phyloP scores from a whole-genome alignment of 2,329 filamentous ascomycete genomes.

The Acephala macrosclerotiorum region DNA sequence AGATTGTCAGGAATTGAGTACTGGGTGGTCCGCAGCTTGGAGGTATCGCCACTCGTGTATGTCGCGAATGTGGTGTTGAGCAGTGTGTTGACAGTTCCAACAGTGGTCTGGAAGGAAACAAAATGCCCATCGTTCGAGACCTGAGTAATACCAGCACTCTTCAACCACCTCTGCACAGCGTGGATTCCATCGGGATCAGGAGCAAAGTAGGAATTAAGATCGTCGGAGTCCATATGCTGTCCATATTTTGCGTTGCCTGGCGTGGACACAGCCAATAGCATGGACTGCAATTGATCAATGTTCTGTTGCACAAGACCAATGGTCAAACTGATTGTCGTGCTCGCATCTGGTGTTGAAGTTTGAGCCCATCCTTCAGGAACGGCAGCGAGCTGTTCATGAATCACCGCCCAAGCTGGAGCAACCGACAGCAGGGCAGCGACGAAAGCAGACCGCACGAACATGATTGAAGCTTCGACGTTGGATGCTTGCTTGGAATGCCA shows the following conservation, averaged over 20 bases:
- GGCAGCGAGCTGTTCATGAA: constrained; percentile 25
- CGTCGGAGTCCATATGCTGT: constrained; percentile 56
- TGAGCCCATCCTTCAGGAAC: constrained; percentile 33
- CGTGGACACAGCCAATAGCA: constrained; percentile 53
- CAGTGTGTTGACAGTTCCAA: constrained; percentile 57
- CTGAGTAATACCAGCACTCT: constrained; percentile 55
- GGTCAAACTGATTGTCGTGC: constrained; percentile 23
- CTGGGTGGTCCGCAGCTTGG: constrained; percentile 36
- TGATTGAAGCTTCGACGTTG: background rate
- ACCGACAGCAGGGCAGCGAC: background rate
- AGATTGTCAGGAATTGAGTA: constrained; percentile 39
- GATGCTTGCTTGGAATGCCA: background rate
- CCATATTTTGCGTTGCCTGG: constrained; percentile 61
- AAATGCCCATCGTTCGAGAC: constrained; percentile 59
- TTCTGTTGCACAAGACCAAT: constrained; percentile 55
- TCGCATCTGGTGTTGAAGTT: constrained; percentile 17
- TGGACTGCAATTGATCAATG: constrained; percentile 52
- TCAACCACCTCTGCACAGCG: constrained; percentile 62
- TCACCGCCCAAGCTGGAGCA: background rate
- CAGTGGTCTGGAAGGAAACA: constrained; percentile 58
- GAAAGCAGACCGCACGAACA: background rate
- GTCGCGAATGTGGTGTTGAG: constrained; percentile 58
- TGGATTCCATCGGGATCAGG: constrained; percentile 57
- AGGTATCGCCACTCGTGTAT: constrained; percentile 58
- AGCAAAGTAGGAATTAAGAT: constrained; percentile 60